phyloP scores from a whole-genome alignment of 805 yeast genomes.

The Clavispora santaluciae region DNA sequence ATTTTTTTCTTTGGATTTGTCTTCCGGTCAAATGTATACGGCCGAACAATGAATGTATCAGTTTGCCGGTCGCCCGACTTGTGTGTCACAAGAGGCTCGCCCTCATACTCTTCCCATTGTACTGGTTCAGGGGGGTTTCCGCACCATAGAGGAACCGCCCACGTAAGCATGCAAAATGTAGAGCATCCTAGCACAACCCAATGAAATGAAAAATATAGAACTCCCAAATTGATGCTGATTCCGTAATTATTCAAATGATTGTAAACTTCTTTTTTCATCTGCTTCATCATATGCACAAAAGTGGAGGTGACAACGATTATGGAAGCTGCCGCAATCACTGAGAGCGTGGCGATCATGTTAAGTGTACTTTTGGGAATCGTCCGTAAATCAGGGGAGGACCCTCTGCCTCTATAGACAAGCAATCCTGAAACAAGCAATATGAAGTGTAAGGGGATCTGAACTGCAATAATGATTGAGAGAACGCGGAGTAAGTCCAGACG shows the following conservation, averaged over 20 bases:
- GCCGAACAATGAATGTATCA: not conserved
- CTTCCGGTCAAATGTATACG: not conserved
- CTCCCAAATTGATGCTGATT: constrained; percentile 38
- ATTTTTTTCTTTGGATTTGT: not conserved
- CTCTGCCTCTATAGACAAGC: constrained; percentile 34
- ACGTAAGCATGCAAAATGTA: constrained; percentile 26
- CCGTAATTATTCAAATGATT: constrained; percentile 41
- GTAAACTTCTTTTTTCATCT: constrained; percentile 11
- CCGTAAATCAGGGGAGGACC: constrained; percentile 28
- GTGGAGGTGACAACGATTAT: constrained; percentile 22
- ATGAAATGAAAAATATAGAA: constrained; percentile 34
- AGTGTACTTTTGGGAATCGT: constrained; percentile 26
- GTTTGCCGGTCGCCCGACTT: not conserved
- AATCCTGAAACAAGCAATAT: constrained; percentile 25
- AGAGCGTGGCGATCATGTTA: constrained; percentile 32
- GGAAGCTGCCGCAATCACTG: constrained; percentile 31
- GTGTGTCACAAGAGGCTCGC: not conserved
- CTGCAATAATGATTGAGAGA: constrained; percentile 25
- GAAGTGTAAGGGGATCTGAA: constrained; percentile 25
- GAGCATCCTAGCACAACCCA: constrained; percentile 24
- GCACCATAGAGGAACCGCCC: constrained; percentile 47
- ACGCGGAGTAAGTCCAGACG: constrained; percentile 16
- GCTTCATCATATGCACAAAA: constrained; percentile 8
- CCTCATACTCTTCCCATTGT: constrained; percentile 16
- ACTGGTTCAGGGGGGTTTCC: constrained; percentile 35